phyloP scores from a whole-genome alignment of 179 eudicot genomes.

The Patellifolia procumbens region DNA sequence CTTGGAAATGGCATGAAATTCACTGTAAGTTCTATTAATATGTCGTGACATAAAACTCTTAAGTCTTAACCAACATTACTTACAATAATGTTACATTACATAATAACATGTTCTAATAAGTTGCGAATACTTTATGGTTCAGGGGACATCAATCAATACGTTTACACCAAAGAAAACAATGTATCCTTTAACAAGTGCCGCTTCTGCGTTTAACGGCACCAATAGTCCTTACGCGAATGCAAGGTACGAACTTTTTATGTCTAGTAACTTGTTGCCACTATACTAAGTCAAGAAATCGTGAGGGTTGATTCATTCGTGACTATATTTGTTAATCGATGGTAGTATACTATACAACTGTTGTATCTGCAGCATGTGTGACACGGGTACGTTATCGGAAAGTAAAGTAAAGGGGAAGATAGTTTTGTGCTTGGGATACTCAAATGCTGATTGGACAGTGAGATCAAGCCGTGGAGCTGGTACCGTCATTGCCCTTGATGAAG shows the following conservation, averaged over 20 bases:
- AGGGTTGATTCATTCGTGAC: too few relatives aligned
- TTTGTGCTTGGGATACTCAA: conserved; percentile 44
- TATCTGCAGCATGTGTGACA: conserved; percentile 52
- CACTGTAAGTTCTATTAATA: conserved; percentile 47
- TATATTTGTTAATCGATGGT: too few relatives aligned
- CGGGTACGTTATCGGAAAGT: conserved; percentile 34
- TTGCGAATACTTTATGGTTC: background rate
- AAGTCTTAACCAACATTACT: too few relatives aligned
- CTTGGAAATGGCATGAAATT: conserved; percentile 60
- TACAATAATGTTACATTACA: too few relatives aligned
- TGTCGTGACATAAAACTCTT: too few relatives aligned
- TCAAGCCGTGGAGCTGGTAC: conserved; percentile 47
- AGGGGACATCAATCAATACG: conserved; percentile 78
- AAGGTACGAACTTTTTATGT: conserved; percentile 41
- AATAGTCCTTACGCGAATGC: conserved; percentile 26
- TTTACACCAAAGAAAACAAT: conserved; percentile 48
- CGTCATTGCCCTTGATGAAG: conserved; percentile 40
- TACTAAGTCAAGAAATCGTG: too few relatives aligned
- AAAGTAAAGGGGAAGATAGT: conserved; percentile 67
- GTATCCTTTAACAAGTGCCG: conserved; percentile 55
- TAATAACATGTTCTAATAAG: background rate
- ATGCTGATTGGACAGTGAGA: conserved; percentile 41
- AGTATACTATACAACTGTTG: too few relatives aligned
- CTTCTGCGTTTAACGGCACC: conserved; percentile 38
- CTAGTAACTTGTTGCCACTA: too few relatives aligned